Evolutionary conservation across 495 filamentous ascomycete genomes (phyloP).

Genomic region (Neurospora hispaniola): DNA sequence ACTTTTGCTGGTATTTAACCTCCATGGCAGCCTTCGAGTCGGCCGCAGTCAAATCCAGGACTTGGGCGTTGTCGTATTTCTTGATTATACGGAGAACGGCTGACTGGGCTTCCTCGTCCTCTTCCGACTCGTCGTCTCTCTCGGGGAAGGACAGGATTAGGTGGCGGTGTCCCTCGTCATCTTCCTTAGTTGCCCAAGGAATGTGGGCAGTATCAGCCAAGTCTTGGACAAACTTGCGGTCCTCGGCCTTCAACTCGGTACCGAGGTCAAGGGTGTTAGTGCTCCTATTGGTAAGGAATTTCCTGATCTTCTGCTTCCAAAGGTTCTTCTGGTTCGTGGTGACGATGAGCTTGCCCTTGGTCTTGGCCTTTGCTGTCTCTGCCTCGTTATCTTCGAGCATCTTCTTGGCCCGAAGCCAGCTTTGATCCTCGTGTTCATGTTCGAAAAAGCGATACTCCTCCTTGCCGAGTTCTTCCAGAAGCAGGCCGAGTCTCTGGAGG

Average conservation of each 20-base stretch:
- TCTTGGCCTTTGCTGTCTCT: slow-evolving; percentile 36
- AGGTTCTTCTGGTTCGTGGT: slow-evolving; percentile 72
- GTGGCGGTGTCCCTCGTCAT: slow-evolving; percentile 70
- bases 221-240: slow-evolving; percentile 86
- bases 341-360: slow-evolving; percentile 57
- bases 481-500: slow-evolving; percentile 59
- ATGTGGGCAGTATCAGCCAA: slow-evolving; percentile 73
- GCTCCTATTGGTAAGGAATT: slow-evolving; percentile 57
- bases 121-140: slow-evolving; percentile 45
- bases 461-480: slow-evolving; percentile 68
- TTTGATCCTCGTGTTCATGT: slow-evolving; percentile 72
- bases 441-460: slow-evolving; percentile 91
- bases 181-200: slow-evolving; percentile 68
- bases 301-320: slow-evolving; percentile 66
- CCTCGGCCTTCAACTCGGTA: slow-evolving; percentile 62
- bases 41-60: slow-evolving; percentile 68
- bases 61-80: slow-evolving; percentile 80
- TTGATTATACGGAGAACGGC: slow-evolving; percentile 76
- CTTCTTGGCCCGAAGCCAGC: slow-evolving; percentile 84
- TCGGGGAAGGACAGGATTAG: slow-evolving; percentile 57
- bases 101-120: slow-evolving; percentile 78
- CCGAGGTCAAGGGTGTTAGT: slow-evolving; percentile 57
- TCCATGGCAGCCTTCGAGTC: slow-evolving; percentile 69
- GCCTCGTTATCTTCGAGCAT: slow-evolving; percentile 43
- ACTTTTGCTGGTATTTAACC: slow-evolving; percentile 75